These are phyloP conservation scores for Neofusicoccum umdonicola DNA, from an alignment of 2,329 filamentous ascomycete species.

Conservation along the genomic window DNA sequence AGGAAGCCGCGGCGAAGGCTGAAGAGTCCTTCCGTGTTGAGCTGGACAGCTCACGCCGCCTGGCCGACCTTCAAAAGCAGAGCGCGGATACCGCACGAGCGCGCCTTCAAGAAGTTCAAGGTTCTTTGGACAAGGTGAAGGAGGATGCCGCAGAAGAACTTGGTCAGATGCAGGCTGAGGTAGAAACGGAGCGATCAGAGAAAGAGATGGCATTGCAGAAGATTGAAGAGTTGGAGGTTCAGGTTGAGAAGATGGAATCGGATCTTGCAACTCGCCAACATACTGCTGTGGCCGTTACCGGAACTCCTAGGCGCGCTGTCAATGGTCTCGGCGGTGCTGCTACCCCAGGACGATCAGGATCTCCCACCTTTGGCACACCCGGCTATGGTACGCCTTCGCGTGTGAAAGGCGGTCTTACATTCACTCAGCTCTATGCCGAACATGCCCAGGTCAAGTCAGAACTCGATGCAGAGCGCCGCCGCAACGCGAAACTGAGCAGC, in stretches of 20 bases:
- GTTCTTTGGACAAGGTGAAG: conserved; percentile 60
- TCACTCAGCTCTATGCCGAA: conserved; percentile 64
- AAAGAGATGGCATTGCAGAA: conserved; percentile 61
- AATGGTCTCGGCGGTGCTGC: conserved; percentile 46
- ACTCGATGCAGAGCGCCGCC: conserved; percentile 70
- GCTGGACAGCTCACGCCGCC: conserved; percentile 73
- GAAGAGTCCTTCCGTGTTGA: conserved; percentile 86
- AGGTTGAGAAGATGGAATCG: conserved; percentile 60
- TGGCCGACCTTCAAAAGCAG: conserved; percentile 79
- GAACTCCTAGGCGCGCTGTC: conserved; percentile 53
- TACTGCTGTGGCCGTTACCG: conserved; percentile 38
- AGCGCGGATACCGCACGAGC: conserved; percentile 70
- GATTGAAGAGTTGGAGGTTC: conserved; percentile 63
- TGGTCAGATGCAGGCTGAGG: conserved; percentile 48
- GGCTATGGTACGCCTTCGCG: conserved; percentile 45
- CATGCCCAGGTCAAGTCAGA: conserved; percentile 66
- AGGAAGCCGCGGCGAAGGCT: conserved; percentile 77
- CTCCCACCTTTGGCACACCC: conserved; percentile 54
- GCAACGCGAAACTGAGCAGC: conserved; percentile 69
- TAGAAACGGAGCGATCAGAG: conserved; percentile 55
- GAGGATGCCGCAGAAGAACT: conserved; percentile 63
- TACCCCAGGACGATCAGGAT: conserved; percentile 51
- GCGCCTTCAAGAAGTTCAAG: conserved; percentile 68
- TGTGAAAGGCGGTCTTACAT: conserved; percentile 53
- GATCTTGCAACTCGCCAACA: conserved; percentile 47